Evolutionary conservation across 768 basidiomycete genomes (phyloP).

Genomic region (Macrolepiota fuliginosa): DNA sequence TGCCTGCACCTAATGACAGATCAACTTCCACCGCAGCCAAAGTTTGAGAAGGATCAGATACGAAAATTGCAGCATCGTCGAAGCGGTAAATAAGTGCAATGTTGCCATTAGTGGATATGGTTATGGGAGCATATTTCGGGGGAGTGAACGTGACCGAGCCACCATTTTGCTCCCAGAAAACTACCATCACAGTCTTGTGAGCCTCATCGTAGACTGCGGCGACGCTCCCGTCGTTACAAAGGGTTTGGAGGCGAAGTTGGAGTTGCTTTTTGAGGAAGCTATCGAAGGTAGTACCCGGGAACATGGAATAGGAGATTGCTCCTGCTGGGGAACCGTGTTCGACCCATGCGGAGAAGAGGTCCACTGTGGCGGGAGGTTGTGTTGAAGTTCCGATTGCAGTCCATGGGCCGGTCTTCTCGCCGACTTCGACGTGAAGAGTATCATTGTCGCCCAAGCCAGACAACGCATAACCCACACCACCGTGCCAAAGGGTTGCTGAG

Average conservation of each 20-base stretch:
- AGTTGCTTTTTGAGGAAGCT: constrained; percentile 38
- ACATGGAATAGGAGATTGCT: constrained; percentile 51
- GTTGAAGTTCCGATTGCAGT: constrained; percentile 59
- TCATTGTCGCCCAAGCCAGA: constrained; percentile 19
- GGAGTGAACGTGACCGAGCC: constrained; percentile 39
- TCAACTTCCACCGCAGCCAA: constrained; percentile 34
- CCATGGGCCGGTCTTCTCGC: constrained; percentile 58
- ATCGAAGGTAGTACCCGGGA: constrained; percentile 44
- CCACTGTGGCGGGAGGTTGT: constrained; percentile 52
- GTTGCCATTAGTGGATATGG: constrained; percentile 37
- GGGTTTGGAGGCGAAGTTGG: constrained; percentile 27
- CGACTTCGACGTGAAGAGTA: constrained; percentile 37
- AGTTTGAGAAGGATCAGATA: constrained; percentile 68
- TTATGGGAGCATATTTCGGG: constrained; percentile 23
- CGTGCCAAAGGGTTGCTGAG: constrained; percentile 56
- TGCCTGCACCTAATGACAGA: constrained; percentile 26
- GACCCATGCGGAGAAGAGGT: constrained; percentile 66
- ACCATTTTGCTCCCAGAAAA: constrained; percentile 54
- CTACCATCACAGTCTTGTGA: constrained; percentile 41
- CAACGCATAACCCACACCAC: constrained; percentile 60
- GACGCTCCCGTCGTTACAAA: constrained; percentile 45
- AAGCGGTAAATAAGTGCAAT: constrained; percentile 42
- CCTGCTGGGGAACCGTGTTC: constrained; percentile 33
- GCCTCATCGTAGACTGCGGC: constrained; percentile 49
- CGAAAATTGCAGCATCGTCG: constrained; percentile 41